phyloP scores from a whole-genome alignment of 2,329 filamentous ascomycete genomes.

The Sordariomycetes sp. region DNA sequence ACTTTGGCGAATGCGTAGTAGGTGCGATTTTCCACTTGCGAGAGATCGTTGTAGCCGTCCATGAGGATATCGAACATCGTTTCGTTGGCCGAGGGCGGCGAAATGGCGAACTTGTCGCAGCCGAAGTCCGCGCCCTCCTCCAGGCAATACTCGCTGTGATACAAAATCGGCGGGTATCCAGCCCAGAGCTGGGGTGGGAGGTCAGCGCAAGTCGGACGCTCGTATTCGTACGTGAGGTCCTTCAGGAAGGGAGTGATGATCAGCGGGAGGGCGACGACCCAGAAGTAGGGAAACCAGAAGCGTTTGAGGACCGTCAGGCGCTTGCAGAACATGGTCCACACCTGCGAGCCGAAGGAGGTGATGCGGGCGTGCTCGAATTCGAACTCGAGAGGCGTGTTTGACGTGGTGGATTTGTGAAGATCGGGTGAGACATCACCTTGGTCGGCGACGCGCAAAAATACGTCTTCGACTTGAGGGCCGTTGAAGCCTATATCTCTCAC shows the following conservation, averaged over 20 bases:
- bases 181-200: not conserved
- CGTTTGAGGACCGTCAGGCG: slow-evolving; percentile 10
- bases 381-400: not conserved
- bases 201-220: not conserved
- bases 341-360: slow-evolving; percentile 6
- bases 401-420: not conserved
- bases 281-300: slow-evolving; percentile 11
- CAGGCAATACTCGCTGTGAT: no score
- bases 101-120: slow-evolving; percentile 1
- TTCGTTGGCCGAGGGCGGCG: slow-evolving; percentile 19
- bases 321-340: slow-evolving; percentile 10
- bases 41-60: slow-evolving; percentile 6
- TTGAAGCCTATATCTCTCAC: slow-evolving; percentile 20
- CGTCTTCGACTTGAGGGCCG: slow-evolving; percentile 22
- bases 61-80: slow-evolving; percentile 9
- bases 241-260: slow-evolving; percentile 7
- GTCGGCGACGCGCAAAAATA: slow-evolving; percentile 18
- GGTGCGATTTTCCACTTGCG: not conserved
- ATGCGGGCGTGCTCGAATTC: not conserved
- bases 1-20: not conserved
- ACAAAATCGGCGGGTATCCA: no score
- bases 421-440: slow-evolving; percentile 9
- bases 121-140: no score
- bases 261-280: slow-evolving; percentile 10
- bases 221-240: not conserved